phyloP scores from a whole-genome alignment of 1,284 basidiomycete genomes.

The Porodaedalea pini region DNA sequence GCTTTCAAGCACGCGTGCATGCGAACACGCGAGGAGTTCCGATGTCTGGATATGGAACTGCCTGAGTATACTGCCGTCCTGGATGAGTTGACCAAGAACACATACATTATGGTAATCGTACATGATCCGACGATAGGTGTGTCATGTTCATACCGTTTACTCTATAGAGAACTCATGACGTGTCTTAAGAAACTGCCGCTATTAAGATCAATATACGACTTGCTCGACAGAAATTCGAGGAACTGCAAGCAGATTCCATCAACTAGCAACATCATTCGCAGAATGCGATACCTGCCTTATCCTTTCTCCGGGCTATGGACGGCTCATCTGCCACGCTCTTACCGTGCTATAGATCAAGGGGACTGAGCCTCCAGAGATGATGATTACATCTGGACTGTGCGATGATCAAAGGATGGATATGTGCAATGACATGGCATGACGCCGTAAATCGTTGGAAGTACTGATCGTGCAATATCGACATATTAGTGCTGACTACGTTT shows the following conservation, averaged over 20 bases:
- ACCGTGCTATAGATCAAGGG: no score
- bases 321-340: no score
- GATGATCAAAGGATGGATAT: no score
- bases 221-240: slow-evolving; percentile 79
- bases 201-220: slow-evolving; percentile 81
- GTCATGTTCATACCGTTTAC: slow-evolving; percentile 24
- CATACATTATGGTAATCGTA: slow-evolving; percentile 88
- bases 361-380: no score
- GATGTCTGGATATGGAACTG: slow-evolving; percentile 77
- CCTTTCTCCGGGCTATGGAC: no score
- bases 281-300: no score
- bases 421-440: no score
- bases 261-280: no score
- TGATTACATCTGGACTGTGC: no score
- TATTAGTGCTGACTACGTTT: no score
- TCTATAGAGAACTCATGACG: background rate
- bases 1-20: slow-evolving; percentile 90
- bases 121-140: slow-evolving; percentile 84
- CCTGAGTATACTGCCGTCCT: slow-evolving; percentile 88
- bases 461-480: no score
- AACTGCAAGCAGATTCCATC: slow-evolving; percentile 64
- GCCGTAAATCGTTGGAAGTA: no score
- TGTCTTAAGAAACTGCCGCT: slow-evolving; percentile 71
- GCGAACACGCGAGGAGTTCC: slow-evolving; percentile 78
- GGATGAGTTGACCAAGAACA: slow-evolving; percentile 91